These are phyloP conservation scores for Parachaetomium inaequale DNA, from an alignment of 495 filamentous ascomycete species.

Conservation along the genomic window DNA sequence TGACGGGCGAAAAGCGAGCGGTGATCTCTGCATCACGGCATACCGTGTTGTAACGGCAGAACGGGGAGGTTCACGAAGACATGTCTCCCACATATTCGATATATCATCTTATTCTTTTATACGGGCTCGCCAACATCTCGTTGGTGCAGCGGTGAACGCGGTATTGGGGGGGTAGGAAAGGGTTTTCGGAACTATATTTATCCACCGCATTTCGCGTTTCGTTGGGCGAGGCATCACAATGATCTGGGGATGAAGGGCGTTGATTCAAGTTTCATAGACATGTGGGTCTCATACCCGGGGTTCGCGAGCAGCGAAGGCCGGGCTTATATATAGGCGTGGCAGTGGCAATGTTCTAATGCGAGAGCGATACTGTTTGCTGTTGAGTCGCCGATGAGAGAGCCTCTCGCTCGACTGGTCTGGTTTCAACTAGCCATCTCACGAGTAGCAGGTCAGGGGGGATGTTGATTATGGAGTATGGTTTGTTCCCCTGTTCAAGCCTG, in stretches of 20 bases:
- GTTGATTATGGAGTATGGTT: too few relatives aligned
- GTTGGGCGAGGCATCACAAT: slow-evolving; percentile 9
- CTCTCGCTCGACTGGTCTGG: not conserved
- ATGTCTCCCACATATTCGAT: slow-evolving; percentile 18
- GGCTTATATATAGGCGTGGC: not conserved
- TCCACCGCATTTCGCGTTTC: not conserved
- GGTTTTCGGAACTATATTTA: not conserved
- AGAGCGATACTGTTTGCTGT: not conserved
- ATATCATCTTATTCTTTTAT: slow-evolving; percentile 20
- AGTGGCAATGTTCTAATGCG: not conserved
- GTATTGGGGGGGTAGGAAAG: not conserved
- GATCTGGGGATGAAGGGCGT: slow-evolving; percentile 3
- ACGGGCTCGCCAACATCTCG: not conserved
- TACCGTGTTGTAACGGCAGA: slow-evolving; percentile 13
- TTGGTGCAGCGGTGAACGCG: slow-evolving; percentile 1
- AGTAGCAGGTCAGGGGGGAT: too few relatives aligned
- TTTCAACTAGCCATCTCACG: too few relatives aligned
- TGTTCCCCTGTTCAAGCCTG: too few relatives aligned
- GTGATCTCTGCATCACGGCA: slow-evolving; percentile 12
- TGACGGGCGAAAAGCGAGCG: not conserved
- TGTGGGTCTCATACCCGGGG: slow-evolving; percentile 2
- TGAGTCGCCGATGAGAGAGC: not conserved
- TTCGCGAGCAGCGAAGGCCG: not conserved
- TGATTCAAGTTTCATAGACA: slow-evolving; percentile 10
- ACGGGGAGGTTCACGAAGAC: slow-evolving; percentile 16